Conservation (phyloP, 805 yeast genomes). For the Candida taoyuanica region DNA sequence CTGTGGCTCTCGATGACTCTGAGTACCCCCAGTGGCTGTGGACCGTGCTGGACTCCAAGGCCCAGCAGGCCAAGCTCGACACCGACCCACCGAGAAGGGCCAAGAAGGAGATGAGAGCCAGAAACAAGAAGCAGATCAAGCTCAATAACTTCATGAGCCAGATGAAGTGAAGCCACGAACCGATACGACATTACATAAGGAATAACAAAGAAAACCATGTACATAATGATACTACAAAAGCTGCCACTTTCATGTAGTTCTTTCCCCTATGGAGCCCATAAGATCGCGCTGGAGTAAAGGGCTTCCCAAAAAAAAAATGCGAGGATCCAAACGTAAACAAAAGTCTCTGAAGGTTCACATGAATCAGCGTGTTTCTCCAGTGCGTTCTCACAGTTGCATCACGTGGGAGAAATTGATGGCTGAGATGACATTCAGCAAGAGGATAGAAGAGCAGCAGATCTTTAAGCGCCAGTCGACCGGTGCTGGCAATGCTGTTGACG, state of each 20-base stretch:
- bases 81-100: conserved; percentile 62
- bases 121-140: conserved; percentile 67
- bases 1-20: conserved; percentile 78
- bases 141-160: conserved; percentile 71
- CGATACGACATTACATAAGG: background rate
- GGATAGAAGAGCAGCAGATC: conserved; percentile 8
- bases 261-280: no score
- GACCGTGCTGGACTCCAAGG: conserved; percentile 68
- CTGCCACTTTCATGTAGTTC: no score
- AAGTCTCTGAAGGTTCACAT: no score
- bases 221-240: no score
- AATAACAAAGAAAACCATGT: no score
- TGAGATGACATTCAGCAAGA: conserved; percentile 12
- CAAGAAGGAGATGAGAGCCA: conserved; percentile 62
- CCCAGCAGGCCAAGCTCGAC: conserved; percentile 52
- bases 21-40: conserved; percentile 97
- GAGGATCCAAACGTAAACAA: no score
- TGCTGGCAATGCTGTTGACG: background rate
- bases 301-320: no score
- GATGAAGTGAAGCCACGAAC: conserved; percentile 15
- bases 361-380: no score
- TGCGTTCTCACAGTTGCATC: no score
- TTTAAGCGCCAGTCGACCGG: conserved; percentile 3
- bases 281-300: no score
- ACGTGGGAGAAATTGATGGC: no score